phyloP scores from a whole-genome alignment of 2,329 filamentous ascomycete genomes.

The Zalaria obscura region DNA sequence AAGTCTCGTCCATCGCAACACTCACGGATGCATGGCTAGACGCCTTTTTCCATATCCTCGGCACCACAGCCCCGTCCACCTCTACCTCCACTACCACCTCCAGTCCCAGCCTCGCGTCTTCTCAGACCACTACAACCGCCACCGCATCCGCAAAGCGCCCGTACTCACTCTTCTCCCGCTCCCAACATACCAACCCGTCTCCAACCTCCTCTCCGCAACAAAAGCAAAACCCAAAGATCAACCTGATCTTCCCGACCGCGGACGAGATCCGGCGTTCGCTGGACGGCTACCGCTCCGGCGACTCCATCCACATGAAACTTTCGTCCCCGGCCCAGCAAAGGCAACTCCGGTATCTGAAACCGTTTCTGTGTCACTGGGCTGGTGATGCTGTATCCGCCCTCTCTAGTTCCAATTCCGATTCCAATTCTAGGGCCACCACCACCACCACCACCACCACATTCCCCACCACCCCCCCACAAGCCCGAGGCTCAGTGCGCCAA shows the following conservation, averaged over 20 bases:
- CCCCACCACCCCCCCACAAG: slow-evolving; percentile 1
- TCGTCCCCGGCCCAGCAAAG: slow-evolving; percentile 55
- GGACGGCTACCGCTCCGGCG: slow-evolving; percentile 64
- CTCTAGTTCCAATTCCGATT: no score
- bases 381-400: slow-evolving; percentile 31
- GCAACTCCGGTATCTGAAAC: slow-evolving; percentile 58
- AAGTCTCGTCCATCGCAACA: slow-evolving; percentile 74
- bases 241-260: slow-evolving; percentile 67
- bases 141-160: no score
- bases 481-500: no score
- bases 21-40: slow-evolving; percentile 61
- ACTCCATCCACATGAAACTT: slow-evolving; percentile 69
- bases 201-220: no score
- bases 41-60: slow-evolving; percentile 35
- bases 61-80: not conserved
- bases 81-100: not conserved
- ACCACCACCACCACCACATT: slow-evolving; percentile 2
- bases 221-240: slow-evolving; percentile 38
- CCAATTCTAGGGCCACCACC: not conserved
- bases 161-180: no score
- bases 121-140: not conserved
- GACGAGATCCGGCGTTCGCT: slow-evolving; percentile 64
- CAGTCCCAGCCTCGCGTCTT: not conserved
- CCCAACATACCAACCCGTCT: no score
- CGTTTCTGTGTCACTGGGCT: slow-evolving; percentile 63